Conservation (phyloP, 73 alveolate genomes). For the Blepharisma stoltei region DNA sequence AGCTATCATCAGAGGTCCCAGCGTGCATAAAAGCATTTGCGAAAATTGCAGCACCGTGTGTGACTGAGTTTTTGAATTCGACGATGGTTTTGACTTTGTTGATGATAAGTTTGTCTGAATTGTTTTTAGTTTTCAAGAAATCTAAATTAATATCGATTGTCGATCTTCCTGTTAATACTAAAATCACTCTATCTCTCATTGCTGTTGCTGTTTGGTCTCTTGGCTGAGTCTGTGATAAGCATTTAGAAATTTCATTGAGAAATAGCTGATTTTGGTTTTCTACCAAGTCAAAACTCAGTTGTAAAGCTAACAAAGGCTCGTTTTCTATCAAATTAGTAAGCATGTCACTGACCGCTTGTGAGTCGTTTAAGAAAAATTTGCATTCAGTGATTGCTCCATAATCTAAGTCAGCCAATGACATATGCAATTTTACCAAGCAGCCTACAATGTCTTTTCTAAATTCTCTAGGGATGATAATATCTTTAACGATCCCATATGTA, state of each 20-base stretch:
- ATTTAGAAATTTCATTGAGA: slow-evolving; percentile 44
- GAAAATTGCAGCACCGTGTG: slow-evolving; percentile 62
- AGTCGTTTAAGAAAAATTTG: slow-evolving; percentile 78
- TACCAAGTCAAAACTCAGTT: slow-evolving; percentile 82
- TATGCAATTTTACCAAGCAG: slow-evolving; percentile 56
- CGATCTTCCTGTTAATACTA: slow-evolving; percentile 48
- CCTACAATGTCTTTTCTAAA: slow-evolving; percentile 68
- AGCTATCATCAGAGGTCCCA: slow-evolving; percentile 56
- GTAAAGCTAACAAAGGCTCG: slow-evolving; percentile 71
- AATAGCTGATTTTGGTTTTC: slow-evolving; percentile 84
- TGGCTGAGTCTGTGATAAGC: not conserved
- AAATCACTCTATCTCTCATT: slow-evolving; percentile 41
- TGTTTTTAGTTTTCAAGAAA: slow-evolving; percentile 67
- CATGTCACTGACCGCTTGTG: slow-evolving; percentile 80
- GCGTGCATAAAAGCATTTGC: slow-evolving; percentile 62
- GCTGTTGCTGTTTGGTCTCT: not conserved
- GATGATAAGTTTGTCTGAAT: slow-evolving; percentile 60
- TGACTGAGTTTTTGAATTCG: slow-evolving; percentile 47
- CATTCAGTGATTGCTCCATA: slow-evolving; percentile 71
- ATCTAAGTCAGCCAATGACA: slow-evolving; percentile 59
- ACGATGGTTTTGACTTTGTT: slow-evolving; percentile 44
- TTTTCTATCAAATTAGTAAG: slow-evolving; percentile 60
- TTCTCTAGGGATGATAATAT: slow-evolving; percentile 67
- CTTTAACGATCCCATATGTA: slow-evolving; percentile 74
- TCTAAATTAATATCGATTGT: slow-evolving; percentile 60